Percentiles rank a stretch among this genome's conserved stretches.
Conservation (phyloP, 2,329 filamentous ascomycete genomes). For the Albophoma yamanashiensis region DNA sequence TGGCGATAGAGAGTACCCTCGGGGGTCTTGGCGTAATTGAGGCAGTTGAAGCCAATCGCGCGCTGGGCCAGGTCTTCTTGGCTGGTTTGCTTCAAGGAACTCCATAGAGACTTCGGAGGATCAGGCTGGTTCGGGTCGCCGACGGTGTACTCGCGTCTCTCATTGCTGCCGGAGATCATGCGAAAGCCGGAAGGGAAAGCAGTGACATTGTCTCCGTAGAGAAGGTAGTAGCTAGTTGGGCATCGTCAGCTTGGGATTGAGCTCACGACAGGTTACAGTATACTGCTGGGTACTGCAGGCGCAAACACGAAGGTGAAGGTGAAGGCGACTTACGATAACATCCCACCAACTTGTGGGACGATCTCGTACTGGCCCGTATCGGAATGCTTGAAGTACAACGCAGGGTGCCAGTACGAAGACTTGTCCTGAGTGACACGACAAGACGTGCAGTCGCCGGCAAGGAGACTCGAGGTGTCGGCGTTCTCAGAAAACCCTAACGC, state of each 20-base stretch:
- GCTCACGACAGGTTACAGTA: not conserved
- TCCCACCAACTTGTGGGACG: constrained; percentile 67
- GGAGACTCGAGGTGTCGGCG: constrained; percentile 47
- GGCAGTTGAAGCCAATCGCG: constrained; percentile 87
- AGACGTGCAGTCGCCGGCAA: constrained; percentile 60
- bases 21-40: constrained; percentile 60
- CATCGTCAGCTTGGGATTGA: not conserved
- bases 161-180: constrained; percentile 70
- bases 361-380: constrained; percentile 54
- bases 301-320: not conserved
- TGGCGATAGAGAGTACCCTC: constrained; percentile 76
- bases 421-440: constrained; percentile 72
- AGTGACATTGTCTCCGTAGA: constrained; percentile 52
- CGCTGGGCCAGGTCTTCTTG: constrained; percentile 67
- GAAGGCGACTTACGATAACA: constrained; percentile 62
- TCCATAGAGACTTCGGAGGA: constrained; percentile 61
- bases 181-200: constrained; percentile 70
- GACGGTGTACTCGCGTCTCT: constrained; percentile 57
- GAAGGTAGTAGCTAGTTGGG: constrained; percentile 68
- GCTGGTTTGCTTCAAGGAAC: constrained; percentile 44
- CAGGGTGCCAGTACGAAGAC: constrained; percentile 81
- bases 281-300: not conserved
- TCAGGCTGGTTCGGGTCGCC: constrained; percentile 56
- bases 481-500: constrained; percentile 50
- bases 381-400: constrained; percentile 63